Base-by-base conservation (phyloP, 2,329 filamentous ascomycete species). In the Colletotrichum orchidophilum region DNA sequence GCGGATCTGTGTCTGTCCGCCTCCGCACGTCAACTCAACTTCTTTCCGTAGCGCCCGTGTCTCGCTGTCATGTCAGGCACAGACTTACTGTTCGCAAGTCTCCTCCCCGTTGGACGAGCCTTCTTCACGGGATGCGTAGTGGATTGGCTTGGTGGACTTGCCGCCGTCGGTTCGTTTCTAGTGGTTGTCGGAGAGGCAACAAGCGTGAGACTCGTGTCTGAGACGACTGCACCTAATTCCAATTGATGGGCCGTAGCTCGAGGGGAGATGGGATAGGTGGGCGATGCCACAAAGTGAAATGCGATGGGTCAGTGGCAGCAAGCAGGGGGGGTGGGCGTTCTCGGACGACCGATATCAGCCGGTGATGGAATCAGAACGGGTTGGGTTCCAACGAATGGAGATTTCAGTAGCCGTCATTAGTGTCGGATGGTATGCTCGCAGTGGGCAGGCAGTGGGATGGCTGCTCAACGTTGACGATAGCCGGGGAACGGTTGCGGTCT, bases 11-110 rank as follows among this genome's bases (percentile, higher is more conserved):
- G 60, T 52, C 68, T 71, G 42, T 55, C 57, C 66, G 63, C 58
- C 57, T 66, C 58, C 62, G 64, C 55, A 53, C 55, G 70, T 72
- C 70, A 72, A 72, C 49, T 60, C 55, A 50, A 59, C 52, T 39
- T 33, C 60, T 68, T 65, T 35, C 58, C 68, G 68, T 68, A 71
- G 68, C 42, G 63, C 50, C 70, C 70, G 66, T 72, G 70, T 72
- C 70, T 72, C 60, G 66, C 66, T 72, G 59, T 68, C 70, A 70
- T 70, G 70, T 70, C 65, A 70, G 70, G 70, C 66, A 72, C 70
- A 66, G 66, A 70, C 70, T 54, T 65, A 72, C 70, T 65, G 66
- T 72, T 71, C 59, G 46, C 54, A 53, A 39, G 31, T 55, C n/a
- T 33, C 35, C 31, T 46, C 35, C 60, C 66, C 49, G 59, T 70